Evolutionary conservation across 345 rosid genomes (phyloP).

Genomic region (Hibiscus tridactylites): DNA sequence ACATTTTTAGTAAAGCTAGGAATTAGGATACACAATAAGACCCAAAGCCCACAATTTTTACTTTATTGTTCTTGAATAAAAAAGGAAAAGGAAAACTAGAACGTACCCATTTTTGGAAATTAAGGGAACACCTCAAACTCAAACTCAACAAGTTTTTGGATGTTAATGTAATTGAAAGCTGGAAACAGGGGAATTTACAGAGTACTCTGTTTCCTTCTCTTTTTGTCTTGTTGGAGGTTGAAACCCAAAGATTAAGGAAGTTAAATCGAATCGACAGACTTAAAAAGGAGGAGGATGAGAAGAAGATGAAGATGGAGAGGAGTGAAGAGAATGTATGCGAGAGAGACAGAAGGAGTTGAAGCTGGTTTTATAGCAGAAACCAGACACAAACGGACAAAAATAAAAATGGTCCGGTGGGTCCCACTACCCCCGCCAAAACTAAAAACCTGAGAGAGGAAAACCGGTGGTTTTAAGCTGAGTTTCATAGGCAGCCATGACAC

Average conservation of each 20-base stretch:
- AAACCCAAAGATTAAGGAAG: not conserved
- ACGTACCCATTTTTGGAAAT: slow-evolving; percentile 22
- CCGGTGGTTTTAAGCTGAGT: not conserved
- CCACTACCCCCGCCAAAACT: too few relatives aligned
- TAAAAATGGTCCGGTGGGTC: too few relatives aligned
- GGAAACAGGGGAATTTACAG: slow-evolving; percentile 7
- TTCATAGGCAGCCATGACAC: not conserved
- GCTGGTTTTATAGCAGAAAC: slow-evolving; percentile 21
- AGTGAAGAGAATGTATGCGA: slow-evolving; percentile 8
- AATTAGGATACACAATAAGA: too few relatives aligned
- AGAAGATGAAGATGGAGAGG: not conserved
- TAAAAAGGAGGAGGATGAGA: not conserved
- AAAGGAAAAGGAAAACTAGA: not conserved
- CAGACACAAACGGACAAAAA: slow-evolving; percentile 19
- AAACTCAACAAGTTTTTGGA: not conserved
- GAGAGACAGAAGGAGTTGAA: slow-evolving; percentile 12
- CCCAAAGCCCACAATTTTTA: not conserved
- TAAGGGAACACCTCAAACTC: slow-evolving; percentile 1
- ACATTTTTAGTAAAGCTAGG: not conserved
- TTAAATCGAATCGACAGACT: not conserved
- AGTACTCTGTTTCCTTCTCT: slow-evolving; percentile 10
- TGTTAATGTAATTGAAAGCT: not conserved
- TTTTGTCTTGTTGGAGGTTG: not conserved
- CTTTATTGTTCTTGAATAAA: too few relatives aligned
- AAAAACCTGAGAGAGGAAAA: too few relatives aligned